A percentile compares a stretch with the other conserved stretches of the same genome.
Conservation (phyloP, 495 filamentous ascomycete genomes). For the Astrothelium macrocarpum region DNA sequence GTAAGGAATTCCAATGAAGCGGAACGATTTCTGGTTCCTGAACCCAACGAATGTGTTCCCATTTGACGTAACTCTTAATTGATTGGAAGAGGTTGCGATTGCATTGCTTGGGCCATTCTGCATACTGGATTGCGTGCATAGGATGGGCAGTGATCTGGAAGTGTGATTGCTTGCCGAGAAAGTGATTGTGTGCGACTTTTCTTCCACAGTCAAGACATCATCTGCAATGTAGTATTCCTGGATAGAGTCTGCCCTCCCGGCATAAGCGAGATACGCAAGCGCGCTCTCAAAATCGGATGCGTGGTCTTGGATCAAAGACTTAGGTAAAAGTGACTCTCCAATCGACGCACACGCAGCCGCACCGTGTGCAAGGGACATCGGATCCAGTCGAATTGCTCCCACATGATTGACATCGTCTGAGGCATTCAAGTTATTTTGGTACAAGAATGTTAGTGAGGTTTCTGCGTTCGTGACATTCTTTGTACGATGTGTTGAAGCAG, state of each 20-base stretch:
- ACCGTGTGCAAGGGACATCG: constrained; percentile 26
- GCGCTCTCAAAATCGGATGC: constrained; percentile 30
- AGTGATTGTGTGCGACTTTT: constrained; percentile 13
- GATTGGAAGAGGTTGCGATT: constrained; percentile 21
- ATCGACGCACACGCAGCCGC: constrained; percentile 34
- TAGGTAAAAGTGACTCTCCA: constrained; percentile 35
- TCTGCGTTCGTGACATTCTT: constrained; percentile 26
- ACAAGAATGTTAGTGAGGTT: constrained; percentile 37
- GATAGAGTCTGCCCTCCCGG: constrained; percentile 24
- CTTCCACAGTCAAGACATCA: constrained; percentile 25
- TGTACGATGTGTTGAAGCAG: not conserved
- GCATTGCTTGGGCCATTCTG: constrained; percentile 16
- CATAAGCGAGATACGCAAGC: constrained; percentile 35
- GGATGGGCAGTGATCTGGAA: constrained; percentile 28
- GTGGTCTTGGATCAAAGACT: constrained; percentile 29
- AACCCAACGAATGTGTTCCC: constrained; percentile 38
- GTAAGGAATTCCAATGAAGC: constrained; percentile 44
- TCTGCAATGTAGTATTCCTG: constrained; percentile 31
- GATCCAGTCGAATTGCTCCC: constrained; percentile 36
- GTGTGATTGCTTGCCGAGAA: constrained; percentile 18
- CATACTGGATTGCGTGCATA: constrained; percentile 38
- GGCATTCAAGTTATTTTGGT: constrained; percentile 42
- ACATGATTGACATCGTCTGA: constrained; percentile 39
- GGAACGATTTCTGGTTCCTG: constrained; percentile 45
- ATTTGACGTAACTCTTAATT: constrained; percentile 28